Percentiles rank a stretch among this genome's conserved stretches.
These are phyloP conservation scores for Phaeosphaeriaceae sp. DNA, from an alignment of 2,329 filamentous ascomycete genomes.

Conservation along the genomic window DNA sequence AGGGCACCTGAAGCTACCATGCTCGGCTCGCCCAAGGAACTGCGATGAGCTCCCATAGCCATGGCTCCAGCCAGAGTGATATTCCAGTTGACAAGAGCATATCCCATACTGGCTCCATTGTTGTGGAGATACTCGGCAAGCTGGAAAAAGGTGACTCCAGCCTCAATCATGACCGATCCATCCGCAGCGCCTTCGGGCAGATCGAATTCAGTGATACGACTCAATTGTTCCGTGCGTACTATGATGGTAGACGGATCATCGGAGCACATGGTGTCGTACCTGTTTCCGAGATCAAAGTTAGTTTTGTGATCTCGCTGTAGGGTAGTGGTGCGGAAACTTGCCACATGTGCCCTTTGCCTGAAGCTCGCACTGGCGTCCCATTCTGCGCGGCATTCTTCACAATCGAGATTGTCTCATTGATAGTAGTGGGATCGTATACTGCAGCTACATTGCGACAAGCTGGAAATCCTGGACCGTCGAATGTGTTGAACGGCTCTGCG, in stretches of 20 bases:
- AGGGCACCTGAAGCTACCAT: slow-evolving; percentile 61
- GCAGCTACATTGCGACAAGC: slow-evolving; percentile 52
- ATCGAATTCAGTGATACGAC: slow-evolving; percentile 55
- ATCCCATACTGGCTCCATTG: slow-evolving; percentile 58
- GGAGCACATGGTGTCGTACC: slow-evolving; percentile 64
- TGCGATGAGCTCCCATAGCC: slow-evolving; percentile 62
- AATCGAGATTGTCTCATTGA: slow-evolving; percentile 54
- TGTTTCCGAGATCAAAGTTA: no score
- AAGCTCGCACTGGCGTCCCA: slow-evolving; percentile 56
- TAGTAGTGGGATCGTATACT: slow-evolving; percentile 55
- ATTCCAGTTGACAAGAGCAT: slow-evolving; percentile 63
- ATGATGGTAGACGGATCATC: slow-evolving; percentile 58
- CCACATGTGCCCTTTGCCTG: slow-evolving; percentile 62
- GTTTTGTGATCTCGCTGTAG: no score
- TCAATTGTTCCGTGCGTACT: slow-evolving; percentile 56
- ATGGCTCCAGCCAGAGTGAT: slow-evolving; percentile 61
- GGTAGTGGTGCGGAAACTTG: no score
- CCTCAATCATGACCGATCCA: slow-evolving; percentile 59
- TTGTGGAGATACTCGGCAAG: slow-evolving; percentile 60
- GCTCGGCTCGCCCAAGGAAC: slow-evolving; percentile 57
- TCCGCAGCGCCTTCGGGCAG: slow-evolving; percentile 40
- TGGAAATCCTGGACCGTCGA: slow-evolving; percentile 59
- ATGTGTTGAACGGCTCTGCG: slow-evolving; percentile 54
- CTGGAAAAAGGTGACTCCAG: slow-evolving; percentile 59
- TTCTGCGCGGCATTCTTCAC: slow-evolving; percentile 53